phyloP scores from a whole-genome alignment of 352 stramenopile species.

The Phytophthora boehmeriae region DNA sequence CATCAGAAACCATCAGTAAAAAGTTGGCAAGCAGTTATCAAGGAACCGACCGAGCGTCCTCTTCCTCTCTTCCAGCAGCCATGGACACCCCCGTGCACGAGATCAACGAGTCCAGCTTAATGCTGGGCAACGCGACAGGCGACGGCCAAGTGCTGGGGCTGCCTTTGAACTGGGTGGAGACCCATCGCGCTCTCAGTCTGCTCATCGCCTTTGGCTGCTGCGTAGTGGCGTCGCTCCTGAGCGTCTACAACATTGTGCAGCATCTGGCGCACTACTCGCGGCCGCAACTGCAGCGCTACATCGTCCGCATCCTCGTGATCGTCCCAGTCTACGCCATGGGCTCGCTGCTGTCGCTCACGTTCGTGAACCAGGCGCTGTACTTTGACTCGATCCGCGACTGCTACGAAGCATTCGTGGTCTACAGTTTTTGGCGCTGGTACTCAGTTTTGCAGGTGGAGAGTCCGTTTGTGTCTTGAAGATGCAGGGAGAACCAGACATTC shows the following conservation, averaged over 20 bases:
- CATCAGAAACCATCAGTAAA: conserved; percentile 1
- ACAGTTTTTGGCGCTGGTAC: conserved; percentile 92
- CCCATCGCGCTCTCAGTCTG: conserved; percentile 53
- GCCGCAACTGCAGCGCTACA: conserved; percentile 86
- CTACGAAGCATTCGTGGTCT: conserved; percentile 94
- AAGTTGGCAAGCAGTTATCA: background rate
- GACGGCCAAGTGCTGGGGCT: conserved; percentile 62
- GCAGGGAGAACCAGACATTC: conserved; percentile 81
- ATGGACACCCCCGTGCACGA: conserved; percentile 38
- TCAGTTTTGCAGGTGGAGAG: conserved; percentile 89
- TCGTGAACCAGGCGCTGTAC: conserved; percentile 82
- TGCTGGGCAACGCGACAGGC: conserved; percentile 72
- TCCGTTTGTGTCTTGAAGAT: conserved; percentile 90
- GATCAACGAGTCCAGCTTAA: conserved; percentile 73
- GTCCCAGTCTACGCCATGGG: conserved; percentile 88
- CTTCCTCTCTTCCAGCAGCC: background rate
- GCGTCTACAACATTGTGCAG: conserved; percentile 86
- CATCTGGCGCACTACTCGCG: conserved; percentile 86
- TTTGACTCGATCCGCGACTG: conserved; percentile 90
- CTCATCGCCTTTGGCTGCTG: conserved; percentile 67
- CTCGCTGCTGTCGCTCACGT: conserved; percentile 83
- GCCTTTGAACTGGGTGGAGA: conserved; percentile 77
- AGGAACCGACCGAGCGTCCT: background rate
- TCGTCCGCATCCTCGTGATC: conserved; percentile 88
- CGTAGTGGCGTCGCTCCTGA: conserved; percentile 61